A percentile compares a stretch with the other conserved stretches of the same genome.
Evolutionary conservation across 2,329 filamentous ascomycete genomes (phyloP).

Genomic region (Cercospora sesami): DNA sequence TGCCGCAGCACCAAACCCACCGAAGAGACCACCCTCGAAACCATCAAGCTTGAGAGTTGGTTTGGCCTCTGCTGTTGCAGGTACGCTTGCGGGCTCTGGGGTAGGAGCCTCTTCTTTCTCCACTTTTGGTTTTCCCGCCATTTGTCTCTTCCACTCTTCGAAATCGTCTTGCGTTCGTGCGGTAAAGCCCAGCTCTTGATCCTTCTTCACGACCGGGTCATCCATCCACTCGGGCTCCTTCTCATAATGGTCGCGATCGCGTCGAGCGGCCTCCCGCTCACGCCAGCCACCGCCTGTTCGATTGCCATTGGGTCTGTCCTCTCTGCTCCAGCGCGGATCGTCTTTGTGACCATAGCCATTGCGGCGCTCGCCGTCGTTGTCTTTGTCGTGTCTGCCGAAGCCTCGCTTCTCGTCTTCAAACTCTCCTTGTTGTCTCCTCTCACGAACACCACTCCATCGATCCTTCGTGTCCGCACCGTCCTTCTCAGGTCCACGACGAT

Average conservation of each 20-base stretch:
- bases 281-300: constrained; percentile 60
- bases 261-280: constrained; percentile 40
- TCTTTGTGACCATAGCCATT: constrained; percentile 67
- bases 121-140: constrained; percentile 58
- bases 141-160: constrained; percentile 88
- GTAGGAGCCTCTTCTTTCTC: constrained; percentile 26
- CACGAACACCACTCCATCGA: constrained; percentile 72
- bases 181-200: constrained; percentile 44
- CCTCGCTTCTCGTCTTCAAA: constrained; percentile 58
- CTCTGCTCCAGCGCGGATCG: constrained; percentile 64
- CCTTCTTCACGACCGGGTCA: constrained; percentile 57
- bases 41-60: constrained; percentile 62
- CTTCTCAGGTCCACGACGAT: constrained; percentile 43
- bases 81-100: constrained; percentile 22
- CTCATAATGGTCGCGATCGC: constrained; percentile 57
- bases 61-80: constrained; percentile 23
- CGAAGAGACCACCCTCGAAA: constrained; percentile 77
- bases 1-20: constrained; percentile 53
- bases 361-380: constrained; percentile 57
- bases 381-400: constrained; percentile 34
- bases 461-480: constrained; percentile 59
- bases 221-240: constrained; percentile 92
- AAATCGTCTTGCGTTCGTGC: constrained; percentile 84
- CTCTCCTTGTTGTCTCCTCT: constrained; percentile 51
- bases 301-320: constrained; percentile 45